Evolutionary conservation across 495 filamentous ascomycete genomes (phyloP).

Genomic region (Annulohypoxylon nitens): DNA sequence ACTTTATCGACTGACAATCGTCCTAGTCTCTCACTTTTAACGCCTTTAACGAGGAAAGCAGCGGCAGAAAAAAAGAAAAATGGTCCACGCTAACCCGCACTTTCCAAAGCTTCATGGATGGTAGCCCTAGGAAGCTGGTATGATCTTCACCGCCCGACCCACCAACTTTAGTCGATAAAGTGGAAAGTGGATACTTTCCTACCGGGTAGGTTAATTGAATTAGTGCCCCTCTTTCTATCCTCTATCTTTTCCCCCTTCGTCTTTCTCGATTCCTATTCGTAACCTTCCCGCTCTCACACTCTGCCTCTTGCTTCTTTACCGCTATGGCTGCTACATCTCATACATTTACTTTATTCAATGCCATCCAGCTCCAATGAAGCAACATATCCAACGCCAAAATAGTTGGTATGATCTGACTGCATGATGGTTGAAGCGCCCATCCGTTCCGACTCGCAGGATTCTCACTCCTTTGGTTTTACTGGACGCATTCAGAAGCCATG

Average conservation of each 20-base stretch:
- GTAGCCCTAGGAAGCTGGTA: conserved; percentile 17
- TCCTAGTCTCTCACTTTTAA: conserved; percentile 18
- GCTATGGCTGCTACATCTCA: conserved; percentile 37
- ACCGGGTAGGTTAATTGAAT: conserved; percentile 1
- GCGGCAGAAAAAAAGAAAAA: conserved; percentile 41
- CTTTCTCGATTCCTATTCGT: conserved; percentile 1
- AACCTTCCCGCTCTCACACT: not conserved
- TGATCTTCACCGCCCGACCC: conserved; percentile 44
- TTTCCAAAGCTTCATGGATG: conserved; percentile 11
- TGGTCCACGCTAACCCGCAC: conserved; percentile 17
- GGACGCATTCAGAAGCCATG: conserved; percentile 21
- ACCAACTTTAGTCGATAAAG: conserved; percentile 15
- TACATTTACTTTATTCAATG: not conserved
- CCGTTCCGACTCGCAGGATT: conserved; percentile 32
- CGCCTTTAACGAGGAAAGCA: conserved; percentile 8
- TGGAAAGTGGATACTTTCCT: not conserved
- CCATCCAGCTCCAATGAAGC: conserved; percentile 28
- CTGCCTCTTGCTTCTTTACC: conserved; percentile 9
- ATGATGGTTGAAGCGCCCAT: conserved; percentile 41
- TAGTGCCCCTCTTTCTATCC: conserved; percentile 12
- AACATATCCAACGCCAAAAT: conserved; percentile 18
- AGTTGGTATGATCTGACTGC: conserved; percentile 29
- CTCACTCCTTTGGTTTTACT: conserved; percentile 27
- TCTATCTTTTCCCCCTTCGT: not conserved
- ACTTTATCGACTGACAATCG: conserved; percentile 29